Evolutionary conservation across 768 basidiomycete species (phyloP), one percentile per base, ranked within the genome.

Genomic region (Stropharia rugosoannulata): DNA sequence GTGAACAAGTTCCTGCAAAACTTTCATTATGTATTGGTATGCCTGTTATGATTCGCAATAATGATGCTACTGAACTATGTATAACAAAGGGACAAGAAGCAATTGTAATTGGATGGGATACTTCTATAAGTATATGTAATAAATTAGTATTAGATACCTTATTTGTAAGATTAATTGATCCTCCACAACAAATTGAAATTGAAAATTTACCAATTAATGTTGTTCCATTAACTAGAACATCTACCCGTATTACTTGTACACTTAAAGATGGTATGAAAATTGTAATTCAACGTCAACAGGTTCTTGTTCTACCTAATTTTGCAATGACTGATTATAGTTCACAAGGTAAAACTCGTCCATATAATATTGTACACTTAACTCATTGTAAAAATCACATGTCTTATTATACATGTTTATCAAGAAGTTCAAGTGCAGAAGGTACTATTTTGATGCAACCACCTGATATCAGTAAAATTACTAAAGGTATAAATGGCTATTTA

Each of bases 1-100:
- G 49, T 38, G 58, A 61, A 16, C 51, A 61, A 46, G 55, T 66
- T 16, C 63, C 72, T 25, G 67, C 64, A 2, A 68, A 69, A 39
- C 55, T 77, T 1, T 57, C 61, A 0, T 35, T 73, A 9, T 71
- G 69, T 59, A 22, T 63, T 32, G 71, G 69, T 0, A 59, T 73
- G 54, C 75, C 74, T 27, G 64, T 74, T 2, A 69, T 72, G 58
- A 67, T 73, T 10, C 37, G 64, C 37, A 35, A 64, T 38, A 73
- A 72, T 58, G 44, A 56, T 51, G 72, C 71, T 2, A 73, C 73
- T 10, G 67, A 70, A 41, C 48, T 70, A n/a, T 64, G 67, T 47
- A 71, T 74, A 4, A 73, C 71, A 2, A 71, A 70, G 51, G 73
- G 72, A 1, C 69, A 72, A 55, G 68, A 72, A 60, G 74, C 57